phyloP scores from a whole-genome alignment of 2,329 filamentous ascomycete species.

The Curvularia hawaiiensis region DNA sequence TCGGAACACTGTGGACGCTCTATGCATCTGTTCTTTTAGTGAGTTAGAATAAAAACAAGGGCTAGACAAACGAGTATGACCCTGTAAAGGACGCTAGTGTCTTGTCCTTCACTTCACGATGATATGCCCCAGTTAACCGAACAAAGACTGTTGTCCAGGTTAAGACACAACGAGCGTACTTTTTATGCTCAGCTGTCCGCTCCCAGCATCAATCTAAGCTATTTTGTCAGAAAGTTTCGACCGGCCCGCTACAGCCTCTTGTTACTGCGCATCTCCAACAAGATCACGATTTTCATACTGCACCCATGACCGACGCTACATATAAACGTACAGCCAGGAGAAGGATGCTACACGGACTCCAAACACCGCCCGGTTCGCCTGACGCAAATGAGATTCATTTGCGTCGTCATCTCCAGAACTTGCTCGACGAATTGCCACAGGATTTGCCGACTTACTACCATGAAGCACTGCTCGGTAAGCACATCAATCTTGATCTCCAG shows the following conservation, averaged over 20 bases:
- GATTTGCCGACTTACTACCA: slow-evolving; percentile 11
- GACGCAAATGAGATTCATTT: background rate
- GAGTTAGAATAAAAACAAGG: background rate
- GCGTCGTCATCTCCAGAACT: slow-evolving; percentile 7
- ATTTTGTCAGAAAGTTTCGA: background rate
- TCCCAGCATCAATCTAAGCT: background rate
- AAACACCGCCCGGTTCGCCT: background rate
- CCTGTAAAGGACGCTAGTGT: background rate
- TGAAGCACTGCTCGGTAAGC: slow-evolving; percentile 11
- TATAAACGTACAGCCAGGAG: background rate
- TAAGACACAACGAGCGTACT: background rate
- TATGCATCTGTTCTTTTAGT: background rate
- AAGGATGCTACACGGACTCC: background rate
- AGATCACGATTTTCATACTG: background rate
- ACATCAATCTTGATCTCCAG: background rate
- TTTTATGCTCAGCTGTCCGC: background rate
- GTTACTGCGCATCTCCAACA: background rate
- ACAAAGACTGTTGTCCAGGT: background rate
- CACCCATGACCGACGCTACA: background rate
- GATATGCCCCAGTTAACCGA: background rate
- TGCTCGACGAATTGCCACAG: slow-evolving; percentile 10
- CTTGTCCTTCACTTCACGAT: background rate
- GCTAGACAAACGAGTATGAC: background rate
- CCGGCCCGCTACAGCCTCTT: background rate
- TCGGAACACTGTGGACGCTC: background rate